Percentiles rank a stretch among this genome's conserved stretches.
Evolutionary conservation across 768 basidiomycete species (phyloP).

Genomic region (Lentinula sp.): DNA sequence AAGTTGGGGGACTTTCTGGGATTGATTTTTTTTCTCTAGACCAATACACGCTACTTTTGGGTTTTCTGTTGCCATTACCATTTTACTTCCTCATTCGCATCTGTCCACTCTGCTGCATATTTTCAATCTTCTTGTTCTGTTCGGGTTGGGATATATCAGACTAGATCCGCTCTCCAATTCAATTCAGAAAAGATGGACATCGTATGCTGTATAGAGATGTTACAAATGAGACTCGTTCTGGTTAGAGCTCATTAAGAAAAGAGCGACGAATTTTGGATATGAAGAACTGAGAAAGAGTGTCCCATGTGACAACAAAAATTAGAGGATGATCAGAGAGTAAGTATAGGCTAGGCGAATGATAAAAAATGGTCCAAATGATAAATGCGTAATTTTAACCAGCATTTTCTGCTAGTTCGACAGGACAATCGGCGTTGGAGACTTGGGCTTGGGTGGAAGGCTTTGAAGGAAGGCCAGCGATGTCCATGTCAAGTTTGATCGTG

Average conservation of each 20-base stretch:
- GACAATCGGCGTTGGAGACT: conserved; percentile 58
- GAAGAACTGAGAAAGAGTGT: background rate
- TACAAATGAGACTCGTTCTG: background rate
- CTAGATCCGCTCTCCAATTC: background rate
- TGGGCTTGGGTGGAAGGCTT: conserved; percentile 47
- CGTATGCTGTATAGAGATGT: background rate
- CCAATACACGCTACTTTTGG: background rate
- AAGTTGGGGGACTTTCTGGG: background rate
- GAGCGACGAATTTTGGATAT: background rate
- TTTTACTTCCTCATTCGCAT: background rate
- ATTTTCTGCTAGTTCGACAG: conserved; percentile 55
- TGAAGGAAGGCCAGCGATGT: conserved; percentile 63
- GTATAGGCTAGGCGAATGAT: background rate
- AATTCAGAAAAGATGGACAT: background rate
- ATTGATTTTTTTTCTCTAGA: background rate
- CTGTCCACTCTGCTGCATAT: background rate
- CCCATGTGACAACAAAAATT: background rate
- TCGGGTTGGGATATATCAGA: background rate
- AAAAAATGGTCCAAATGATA: background rate
- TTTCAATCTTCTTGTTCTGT: background rate
- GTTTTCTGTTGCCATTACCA: background rate
- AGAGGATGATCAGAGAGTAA: background rate
- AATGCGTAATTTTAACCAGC: conserved; percentile 31
- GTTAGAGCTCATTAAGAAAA: background rate
- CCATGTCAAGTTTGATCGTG: conserved; percentile 57